phyloP scores from a whole-genome alignment of 139 green algal species.

The Coelastrella sp. region DNA sequence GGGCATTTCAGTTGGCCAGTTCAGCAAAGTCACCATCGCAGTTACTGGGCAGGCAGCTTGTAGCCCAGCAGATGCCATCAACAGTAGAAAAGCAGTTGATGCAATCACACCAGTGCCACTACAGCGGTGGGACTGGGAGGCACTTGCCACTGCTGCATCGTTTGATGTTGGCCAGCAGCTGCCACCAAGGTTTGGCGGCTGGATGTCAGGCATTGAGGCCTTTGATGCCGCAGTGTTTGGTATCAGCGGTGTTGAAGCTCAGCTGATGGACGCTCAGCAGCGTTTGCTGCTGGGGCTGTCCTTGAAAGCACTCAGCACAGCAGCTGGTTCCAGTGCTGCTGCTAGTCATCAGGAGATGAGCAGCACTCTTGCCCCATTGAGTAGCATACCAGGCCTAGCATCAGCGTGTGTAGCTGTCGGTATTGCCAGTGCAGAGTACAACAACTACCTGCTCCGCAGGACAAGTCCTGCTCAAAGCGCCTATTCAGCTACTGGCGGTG shows the following conservation, averaged over 20 bases:
- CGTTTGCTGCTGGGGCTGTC: slow-evolving; percentile 76
- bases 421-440: slow-evolving; percentile 89
- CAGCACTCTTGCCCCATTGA: not conserved
- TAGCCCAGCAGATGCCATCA: slow-evolving; percentile 35
- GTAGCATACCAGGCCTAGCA: not conserved
- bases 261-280: slow-evolving; percentile 92
- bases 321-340: not conserved
- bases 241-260: slow-evolving; percentile 76
- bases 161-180: not conserved
- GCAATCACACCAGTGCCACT: slow-evolving; percentile 58
- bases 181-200: slow-evolving; percentile 77
- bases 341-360: not conserved
- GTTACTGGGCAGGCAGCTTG: slow-evolving; percentile 15
- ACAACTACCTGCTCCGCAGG: slow-evolving; percentile 70
- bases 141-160: slow-evolving; percentile 4
- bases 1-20: not conserved
- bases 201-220: slow-evolving; percentile 65
- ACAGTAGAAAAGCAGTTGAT: slow-evolving; percentile 40
- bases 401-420: slow-evolving; percentile 71
- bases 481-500: slow-evolving; percentile 70
- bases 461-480: slow-evolving; percentile 56
- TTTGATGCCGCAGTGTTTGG: slow-evolving; percentile 86
- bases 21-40: slow-evolving; percentile 21
- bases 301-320: slow-evolving; percentile 35
- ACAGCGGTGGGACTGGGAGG: slow-evolving; percentile 59